These are phyloP conservation scores for Blumeriella jaapii DNA, from an alignment of 2,329 filamentous ascomycete species.

Conservation along the genomic window DNA sequence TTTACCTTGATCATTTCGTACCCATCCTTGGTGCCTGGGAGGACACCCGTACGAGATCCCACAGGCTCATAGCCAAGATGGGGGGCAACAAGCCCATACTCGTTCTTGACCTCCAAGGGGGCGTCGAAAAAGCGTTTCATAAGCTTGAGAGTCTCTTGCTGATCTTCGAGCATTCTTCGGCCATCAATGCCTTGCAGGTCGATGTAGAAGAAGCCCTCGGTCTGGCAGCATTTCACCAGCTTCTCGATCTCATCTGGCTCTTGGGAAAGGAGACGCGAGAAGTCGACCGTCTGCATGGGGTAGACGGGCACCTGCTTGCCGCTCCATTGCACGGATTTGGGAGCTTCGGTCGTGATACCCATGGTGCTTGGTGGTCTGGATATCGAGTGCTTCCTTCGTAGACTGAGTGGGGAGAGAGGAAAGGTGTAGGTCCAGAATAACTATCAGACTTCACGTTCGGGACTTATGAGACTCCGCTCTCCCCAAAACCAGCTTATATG, in stretches of 20 bases:
- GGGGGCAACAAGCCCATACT: constrained; percentile 40
- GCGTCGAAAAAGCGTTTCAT: constrained; percentile 45
- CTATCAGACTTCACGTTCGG: not conserved
- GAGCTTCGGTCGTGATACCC: constrained; percentile 30
- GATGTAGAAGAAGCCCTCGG: constrained; percentile 45
- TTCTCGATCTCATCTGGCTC: constrained; percentile 42
- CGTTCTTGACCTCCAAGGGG: constrained; percentile 43
- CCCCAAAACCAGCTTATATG: too few species aligned
- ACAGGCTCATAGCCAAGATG: constrained; percentile 43
- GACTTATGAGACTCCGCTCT: not conserved
- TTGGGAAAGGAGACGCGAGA: constrained; percentile 39
- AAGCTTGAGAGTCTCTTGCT: constrained; percentile 39
- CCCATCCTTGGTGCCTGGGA: constrained; percentile 37
- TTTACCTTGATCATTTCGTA: constrained; percentile 41
- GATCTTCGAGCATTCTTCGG: constrained; percentile 39
- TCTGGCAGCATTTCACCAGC: constrained; percentile 37
- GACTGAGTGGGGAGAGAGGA: not conserved
- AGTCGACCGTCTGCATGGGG: constrained; percentile 41
- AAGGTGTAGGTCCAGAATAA: too few species aligned
- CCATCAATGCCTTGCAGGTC: constrained; percentile 42
- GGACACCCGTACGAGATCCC: constrained; percentile 37
- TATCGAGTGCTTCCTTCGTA: not conserved
- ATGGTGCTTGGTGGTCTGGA: constrained; percentile 18
- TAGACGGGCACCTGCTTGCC: constrained; percentile 39
- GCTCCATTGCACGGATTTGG: constrained; percentile 37